Percentiles rank a stretch among this genome's conserved stretches.
These are phyloP conservation scores for Tetrapyrgos nigripes DNA, from an alignment of 1,284 basidiomycete species.

Conservation along the genomic window DNA sequence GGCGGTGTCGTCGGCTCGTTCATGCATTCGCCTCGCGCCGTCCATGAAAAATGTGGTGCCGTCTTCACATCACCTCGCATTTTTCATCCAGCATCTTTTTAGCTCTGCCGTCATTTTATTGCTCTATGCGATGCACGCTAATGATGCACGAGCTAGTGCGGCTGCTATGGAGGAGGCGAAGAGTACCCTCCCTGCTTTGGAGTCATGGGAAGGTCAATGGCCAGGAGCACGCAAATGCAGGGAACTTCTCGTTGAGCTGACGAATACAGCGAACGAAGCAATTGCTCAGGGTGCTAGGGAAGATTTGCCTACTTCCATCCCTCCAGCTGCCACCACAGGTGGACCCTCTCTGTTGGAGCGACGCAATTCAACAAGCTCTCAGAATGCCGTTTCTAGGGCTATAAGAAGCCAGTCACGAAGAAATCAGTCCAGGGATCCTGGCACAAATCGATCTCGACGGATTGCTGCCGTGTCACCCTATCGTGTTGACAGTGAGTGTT, in stretches of 20 bases:
- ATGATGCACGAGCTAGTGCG: slow-evolving; percentile 69
- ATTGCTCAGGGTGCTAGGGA: slow-evolving; percentile 48
- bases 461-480: slow-evolving; percentile 68
- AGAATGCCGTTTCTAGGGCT: slow-evolving; percentile 45
- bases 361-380: slow-evolving; percentile 49
- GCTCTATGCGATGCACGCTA: slow-evolving; percentile 85
- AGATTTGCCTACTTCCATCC: slow-evolving; percentile 29
- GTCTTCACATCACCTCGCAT: slow-evolving; percentile 87
- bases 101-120: slow-evolving; percentile 89
- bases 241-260: slow-evolving; percentile 73
- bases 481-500: slow-evolving; percentile 68
- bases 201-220: slow-evolving; percentile 88
- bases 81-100: slow-evolving; percentile 92
- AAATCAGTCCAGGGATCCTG: slow-evolving; percentile 65
- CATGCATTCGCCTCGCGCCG: slow-evolving; percentile 84
- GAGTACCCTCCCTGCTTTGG: slow-evolving; percentile 73
- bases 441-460: slow-evolving; percentile 56
- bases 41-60: slow-evolving; percentile 87
- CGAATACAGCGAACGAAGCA: slow-evolving; percentile 71
- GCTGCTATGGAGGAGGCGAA: slow-evolving; percentile 86
- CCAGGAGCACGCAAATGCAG: slow-evolving; percentile 88
- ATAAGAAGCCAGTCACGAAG: slow-evolving; percentile 60
- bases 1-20: slow-evolving; percentile 79
- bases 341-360: slow-evolving; percentile 47
- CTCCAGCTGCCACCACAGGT: slow-evolving; percentile 40